phyloP scores from a whole-genome alignment of 352 stramenopile genomes.

The Pythium biforme region DNA sequence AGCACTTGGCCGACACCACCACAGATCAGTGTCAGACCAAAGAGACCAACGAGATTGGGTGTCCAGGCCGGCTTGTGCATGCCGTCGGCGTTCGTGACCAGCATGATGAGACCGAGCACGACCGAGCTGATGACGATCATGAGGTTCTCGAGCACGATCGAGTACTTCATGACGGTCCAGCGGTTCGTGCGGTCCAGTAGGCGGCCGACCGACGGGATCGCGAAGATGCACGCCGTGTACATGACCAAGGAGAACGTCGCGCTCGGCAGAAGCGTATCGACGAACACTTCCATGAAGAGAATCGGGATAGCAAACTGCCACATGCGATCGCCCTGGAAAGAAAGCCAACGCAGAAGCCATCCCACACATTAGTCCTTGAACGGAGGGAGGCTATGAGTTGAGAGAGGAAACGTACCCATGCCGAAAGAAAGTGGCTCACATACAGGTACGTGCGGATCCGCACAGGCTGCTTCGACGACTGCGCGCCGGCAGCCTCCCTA shows the following conservation, averaged over 20 bases:
- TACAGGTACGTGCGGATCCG: slow-evolving; percentile 73
- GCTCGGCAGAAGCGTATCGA: slow-evolving; percentile 44
- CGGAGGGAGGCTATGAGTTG: too few relatives aligned
- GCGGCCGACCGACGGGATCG: slow-evolving; percentile 63
- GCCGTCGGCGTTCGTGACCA: slow-evolving; percentile 58
- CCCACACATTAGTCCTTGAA: too few relatives aligned
- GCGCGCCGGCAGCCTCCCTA: too few relatives aligned
- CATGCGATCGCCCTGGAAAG: slow-evolving; percentile 12
- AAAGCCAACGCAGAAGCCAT: too few relatives aligned
- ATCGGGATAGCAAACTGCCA: slow-evolving; percentile 17
- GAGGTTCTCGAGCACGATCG: slow-evolving; percentile 71
- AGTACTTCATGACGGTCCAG: slow-evolving; percentile 65
- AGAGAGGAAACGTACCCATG: slow-evolving; percentile 52
- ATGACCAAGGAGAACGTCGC: slow-evolving; percentile 35
- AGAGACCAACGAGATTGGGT: slow-evolving; percentile 40
- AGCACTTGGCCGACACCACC: slow-evolving; percentile 72
- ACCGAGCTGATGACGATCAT: slow-evolving; percentile 74
- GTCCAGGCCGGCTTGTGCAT: slow-evolving; percentile 61
- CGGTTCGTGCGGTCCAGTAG: slow-evolving; percentile 66
- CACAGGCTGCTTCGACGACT: slow-evolving; percentile 8
- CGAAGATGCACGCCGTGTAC: slow-evolving; percentile 58
- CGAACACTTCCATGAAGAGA: slow-evolving; percentile 17
- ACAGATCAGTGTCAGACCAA: slow-evolving; percentile 53
- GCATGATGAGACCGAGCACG: slow-evolving; percentile 54
- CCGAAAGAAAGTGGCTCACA: slow-evolving; percentile 69